These are phyloP conservation scores for Tuctoria greenei DNA, from an alignment of 176 grass and related monocot genomes.

Conservation along the genomic window DNA sequence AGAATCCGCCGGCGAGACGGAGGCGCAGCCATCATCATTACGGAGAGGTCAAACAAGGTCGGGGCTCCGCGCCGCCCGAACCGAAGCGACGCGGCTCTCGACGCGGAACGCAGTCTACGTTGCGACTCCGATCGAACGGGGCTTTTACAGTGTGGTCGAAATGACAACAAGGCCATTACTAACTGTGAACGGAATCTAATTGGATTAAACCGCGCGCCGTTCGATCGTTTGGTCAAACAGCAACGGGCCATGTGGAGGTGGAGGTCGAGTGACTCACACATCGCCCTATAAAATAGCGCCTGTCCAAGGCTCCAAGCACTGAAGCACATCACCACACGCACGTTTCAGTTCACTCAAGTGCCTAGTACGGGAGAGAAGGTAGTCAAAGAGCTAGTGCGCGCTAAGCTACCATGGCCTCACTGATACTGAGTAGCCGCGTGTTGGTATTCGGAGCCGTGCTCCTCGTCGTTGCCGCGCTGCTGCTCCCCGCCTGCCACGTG, in stretches of 20 bases:
- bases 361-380: too few relatives aligned
- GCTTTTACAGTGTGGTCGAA: neutral
- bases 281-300: constrained; percentile 37
- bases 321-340: neutral
- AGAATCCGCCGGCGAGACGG: neutral
- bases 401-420: neutral
- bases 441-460: neutral
- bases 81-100: neutral
- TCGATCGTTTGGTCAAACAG: constrained; percentile 29
- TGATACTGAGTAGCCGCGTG: constrained; percentile 7
- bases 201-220: neutral
- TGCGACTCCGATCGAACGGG: neutral
- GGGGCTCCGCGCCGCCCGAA: neutral
- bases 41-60: too few relatives aligned
- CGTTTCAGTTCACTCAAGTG: neutral
- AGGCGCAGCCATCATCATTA: constrained; percentile 14
- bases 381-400: neutral
- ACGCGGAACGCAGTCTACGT: neutral
- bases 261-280: neutral
- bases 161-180: constrained; percentile 30
- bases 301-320: neutral
- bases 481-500: constrained; percentile 10
- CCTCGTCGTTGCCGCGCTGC: constrained; percentile 10
- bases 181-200: constrained; percentile 41
- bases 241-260: neutral